Percentiles rank a stretch among this genome's conserved stretches.
Evolutionary conservation across 805 yeast species (phyloP).

Genomic region (Monosporozyma solicola): DNA sequence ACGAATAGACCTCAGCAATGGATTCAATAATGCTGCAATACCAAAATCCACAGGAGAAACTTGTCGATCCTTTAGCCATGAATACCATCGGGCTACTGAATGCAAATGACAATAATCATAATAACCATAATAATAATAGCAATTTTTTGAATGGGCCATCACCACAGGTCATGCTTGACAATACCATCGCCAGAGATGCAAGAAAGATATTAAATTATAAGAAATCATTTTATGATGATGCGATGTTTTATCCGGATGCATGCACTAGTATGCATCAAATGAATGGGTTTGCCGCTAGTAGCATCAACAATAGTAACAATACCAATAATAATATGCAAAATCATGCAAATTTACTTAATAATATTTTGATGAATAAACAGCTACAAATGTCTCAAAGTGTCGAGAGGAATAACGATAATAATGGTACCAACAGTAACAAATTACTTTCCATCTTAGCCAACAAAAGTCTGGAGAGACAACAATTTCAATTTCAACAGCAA

Average conservation of each 20-base stretch:
- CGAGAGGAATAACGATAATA: slow-evolving; percentile 4
- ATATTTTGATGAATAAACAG: slow-evolving; percentile 6
- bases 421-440: not conserved
- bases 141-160: not conserved
- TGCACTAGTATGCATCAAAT: not conserved
- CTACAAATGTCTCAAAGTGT: not conserved
- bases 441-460: slow-evolving; percentile 3
- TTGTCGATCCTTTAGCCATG: not conserved
- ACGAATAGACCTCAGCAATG: not conserved
- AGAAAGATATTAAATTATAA: slow-evolving; percentile 20
- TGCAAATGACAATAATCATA: not conserved
- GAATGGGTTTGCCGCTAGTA: slow-evolving; percentile 2
- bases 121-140: not conserved
- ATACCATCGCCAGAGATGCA: slow-evolving; percentile 20
- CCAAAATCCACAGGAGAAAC: not conserved
- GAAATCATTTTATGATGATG: slow-evolving; percentile 25
- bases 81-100: not conserved
- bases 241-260: slow-evolving; percentile 21
- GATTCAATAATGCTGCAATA: not conserved
- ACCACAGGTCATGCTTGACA: slow-evolving; percentile 9
- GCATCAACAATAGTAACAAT: not conserved
- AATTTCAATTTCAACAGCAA: slow-evolving; percentile 5
- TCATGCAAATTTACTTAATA: slow-evolving; percentile 4
- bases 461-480: slow-evolving; percentile 10
- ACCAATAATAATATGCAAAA: not conserved